Conservation (phyloP, 441 rosid species). For the Corymbia calophylla region DNA sequence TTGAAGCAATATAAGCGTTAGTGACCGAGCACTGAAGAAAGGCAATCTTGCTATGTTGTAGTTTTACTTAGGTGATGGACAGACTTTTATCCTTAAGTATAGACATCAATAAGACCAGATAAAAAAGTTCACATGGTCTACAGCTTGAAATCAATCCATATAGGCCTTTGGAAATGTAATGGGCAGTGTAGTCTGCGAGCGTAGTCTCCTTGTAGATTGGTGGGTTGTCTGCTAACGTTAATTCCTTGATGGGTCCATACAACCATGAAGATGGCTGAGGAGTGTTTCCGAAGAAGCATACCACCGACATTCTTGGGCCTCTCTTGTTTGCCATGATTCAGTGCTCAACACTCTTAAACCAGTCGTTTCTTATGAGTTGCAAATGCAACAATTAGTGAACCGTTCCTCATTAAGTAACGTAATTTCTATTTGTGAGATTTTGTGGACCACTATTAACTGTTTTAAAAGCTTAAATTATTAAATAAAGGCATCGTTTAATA, state of each 20-base stretch:
- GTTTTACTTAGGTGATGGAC: neutral
- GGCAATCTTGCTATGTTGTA: neutral
- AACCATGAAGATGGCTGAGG: neutral
- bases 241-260: slow-evolving; percentile 14
- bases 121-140: neutral
- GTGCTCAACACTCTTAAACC: slow-evolving; percentile 2
- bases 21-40: neutral
- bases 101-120: neutral
- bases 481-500: too few species aligned
- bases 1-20: neutral
- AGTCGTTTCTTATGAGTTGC: slow-evolving; percentile 26
- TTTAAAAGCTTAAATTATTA: too few species aligned
- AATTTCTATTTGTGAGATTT: neutral
- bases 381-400: neutral
- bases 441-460: too few species aligned
- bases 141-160: neutral
- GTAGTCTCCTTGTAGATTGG: neutral
- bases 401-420: neutral
- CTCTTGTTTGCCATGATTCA: slow-evolving; percentile 16
- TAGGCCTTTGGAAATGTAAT: neutral
- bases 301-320: slow-evolving; percentile 33
- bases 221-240: neutral
- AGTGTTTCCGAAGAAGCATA: slow-evolving; percentile 15
- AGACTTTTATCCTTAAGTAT: neutral
- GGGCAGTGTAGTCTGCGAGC: neutral